Evolutionary conservation across 176 grass and related monocot genomes (phyloP), one percentile per base, ranked within the genome.

Genomic region (Otatea glauca): DNA sequence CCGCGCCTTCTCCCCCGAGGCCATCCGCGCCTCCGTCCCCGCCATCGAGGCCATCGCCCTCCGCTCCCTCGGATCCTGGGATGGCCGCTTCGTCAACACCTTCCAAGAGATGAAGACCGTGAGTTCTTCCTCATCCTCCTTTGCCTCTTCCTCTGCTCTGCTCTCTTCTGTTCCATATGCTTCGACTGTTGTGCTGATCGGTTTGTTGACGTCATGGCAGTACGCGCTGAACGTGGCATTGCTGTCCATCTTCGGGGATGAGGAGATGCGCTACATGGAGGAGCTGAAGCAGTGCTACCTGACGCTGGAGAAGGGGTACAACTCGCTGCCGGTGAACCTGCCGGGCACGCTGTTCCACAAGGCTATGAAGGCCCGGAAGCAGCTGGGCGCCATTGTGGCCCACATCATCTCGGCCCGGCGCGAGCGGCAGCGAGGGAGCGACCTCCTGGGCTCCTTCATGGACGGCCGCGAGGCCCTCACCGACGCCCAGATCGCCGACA

Each of bases 31-130:
- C 9, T 83, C 75, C 43, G 92, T 92, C 39, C 87, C 93, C 7
- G 88, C 84, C 77, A 81, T 96, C 69, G 93, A 99, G 91, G 77
- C 82, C 25, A 74, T 92, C 54, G 93, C 97, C 21, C 63, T 87
- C 32, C 88, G 83, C 49, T 79, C 80, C 48, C 90, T 99, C 29
- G 1, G 0, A 14, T 96, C 93, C 1, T 96, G 89, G 90, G 92
- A 94, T 47, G 97, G 88, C 0, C 91, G 54, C 7, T 50, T 71
- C 17, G 78, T 99, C 71, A 99, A 99, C 71, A 99, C 97, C 45
- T 99, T 99, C 88, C 93, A 96, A 45, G 97, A 99, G 62, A 96
- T 99, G 93, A 99, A 99, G 92, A 90, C 84, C 55, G 97, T 99
- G 73, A 88, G 88, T 55, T 4, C n/a, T 21, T 11, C 38, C 23